phyloP scores from a whole-genome alignment of 495 filamentous ascomycete species.

The Bathelium albidoporum region DNA sequence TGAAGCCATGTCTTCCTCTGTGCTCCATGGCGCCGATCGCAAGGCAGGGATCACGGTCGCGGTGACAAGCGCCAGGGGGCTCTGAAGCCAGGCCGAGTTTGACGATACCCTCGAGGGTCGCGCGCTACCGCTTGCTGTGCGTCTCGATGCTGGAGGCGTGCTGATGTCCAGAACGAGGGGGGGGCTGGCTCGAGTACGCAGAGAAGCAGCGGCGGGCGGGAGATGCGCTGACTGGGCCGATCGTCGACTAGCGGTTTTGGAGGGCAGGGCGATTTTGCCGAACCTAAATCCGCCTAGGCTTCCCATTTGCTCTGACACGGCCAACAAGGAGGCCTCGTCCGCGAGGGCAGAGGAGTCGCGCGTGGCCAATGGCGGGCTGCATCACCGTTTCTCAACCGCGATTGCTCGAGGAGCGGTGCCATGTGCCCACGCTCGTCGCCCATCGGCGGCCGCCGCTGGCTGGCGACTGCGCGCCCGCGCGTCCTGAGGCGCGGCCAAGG shows the following conservation, averaged over 20 bases:
- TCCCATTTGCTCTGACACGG: constrained; percentile 1
- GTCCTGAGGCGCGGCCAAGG: no score
- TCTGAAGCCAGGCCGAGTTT: background rate
- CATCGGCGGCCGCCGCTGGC: background rate
- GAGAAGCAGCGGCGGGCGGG: background rate
- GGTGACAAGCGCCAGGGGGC: constrained; percentile 1
- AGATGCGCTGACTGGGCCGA: constrained; percentile 3
- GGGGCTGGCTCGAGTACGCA: background rate
- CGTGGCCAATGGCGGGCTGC: background rate
- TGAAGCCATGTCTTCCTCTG: background rate
- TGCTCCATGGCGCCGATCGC: constrained; percentile 1
- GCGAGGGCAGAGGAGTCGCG: background rate
- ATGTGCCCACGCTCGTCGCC: background rate
- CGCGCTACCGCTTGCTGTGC: background rate
- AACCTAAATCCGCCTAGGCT: background rate
- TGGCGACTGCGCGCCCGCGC: background rate
- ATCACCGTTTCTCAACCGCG: background rate
- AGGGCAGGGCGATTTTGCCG: background rate
- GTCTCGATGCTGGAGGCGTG: background rate
- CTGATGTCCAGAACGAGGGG: background rate
- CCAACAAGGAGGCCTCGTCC: background rate
- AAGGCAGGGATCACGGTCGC: background rate
- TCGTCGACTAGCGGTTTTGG: constrained; percentile 1
- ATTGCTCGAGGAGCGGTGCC: background rate
- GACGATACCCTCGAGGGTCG: background rate